Base-by-base conservation (phyloP, 164 flowering plant genomes). In the Malania oleifera region DNA sequence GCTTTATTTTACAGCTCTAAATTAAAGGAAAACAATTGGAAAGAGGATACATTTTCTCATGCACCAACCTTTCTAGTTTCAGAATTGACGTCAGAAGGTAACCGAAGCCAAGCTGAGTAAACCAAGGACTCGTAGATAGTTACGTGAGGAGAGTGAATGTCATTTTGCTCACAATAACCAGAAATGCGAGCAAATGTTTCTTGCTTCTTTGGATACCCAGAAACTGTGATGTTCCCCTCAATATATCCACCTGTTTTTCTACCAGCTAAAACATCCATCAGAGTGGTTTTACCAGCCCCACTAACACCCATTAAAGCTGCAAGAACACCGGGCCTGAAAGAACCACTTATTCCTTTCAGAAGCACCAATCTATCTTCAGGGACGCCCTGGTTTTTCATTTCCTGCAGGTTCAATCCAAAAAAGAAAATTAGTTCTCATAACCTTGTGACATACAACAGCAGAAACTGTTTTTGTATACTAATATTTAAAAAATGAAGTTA, bases 361-460 rank as follows among this genome's bases (percentile, higher is more conserved):
- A 80, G 75, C 59, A 59, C 73, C 51, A 80, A 60, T 52, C 60
- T 67, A 28, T 77, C 76, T 38, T 77, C 77, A n/a, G 11, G 18
- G 3, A 77, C 61, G 47, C 84, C 82, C 56, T 80, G 82, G 22
- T 19, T 65, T 69, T 77, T 86, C 83, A 73, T 70, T 71, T 71
- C 78, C 78, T 79, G 68, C 47, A 41, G 52, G 45, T 18, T 57
- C 63, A 62, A 65, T 61, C n/a, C 7, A 46, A 12, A 44, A 0
- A 8, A 5, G 22, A 0, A 1, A 44, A 18, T n/a, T 15, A 18
- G 22, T 4, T 44, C n/a, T 17, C 14, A 0, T n/a, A 44, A 2
- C 22, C 2, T 15, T 44, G 4, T 44, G 6, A 4, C n/a, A n/a
- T 15, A 44, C 10, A 8, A 15, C 5, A n/a, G 8, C 7, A 44